Conservation (phyloP, 1,284 basidiomycete genomes). For the Ganoderma sinense region DNA sequence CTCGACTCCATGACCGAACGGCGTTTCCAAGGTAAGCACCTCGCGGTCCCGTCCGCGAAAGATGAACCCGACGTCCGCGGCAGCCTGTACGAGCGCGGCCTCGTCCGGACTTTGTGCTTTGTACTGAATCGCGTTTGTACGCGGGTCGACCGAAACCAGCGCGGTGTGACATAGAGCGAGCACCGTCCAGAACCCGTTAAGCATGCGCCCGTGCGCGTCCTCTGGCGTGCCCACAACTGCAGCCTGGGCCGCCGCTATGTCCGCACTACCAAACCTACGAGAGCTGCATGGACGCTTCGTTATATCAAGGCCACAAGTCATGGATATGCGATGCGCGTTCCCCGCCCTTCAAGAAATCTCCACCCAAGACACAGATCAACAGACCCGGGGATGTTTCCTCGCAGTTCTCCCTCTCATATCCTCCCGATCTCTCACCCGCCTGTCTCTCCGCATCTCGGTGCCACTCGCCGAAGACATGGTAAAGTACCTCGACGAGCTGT, state of each 20-base stretch:
- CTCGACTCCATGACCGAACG: slow-evolving; percentile 67
- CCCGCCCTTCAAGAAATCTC: not conserved
- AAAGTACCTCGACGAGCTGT: not conserved
- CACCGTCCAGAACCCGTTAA: slow-evolving; percentile 94
- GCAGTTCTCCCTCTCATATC: not conserved
- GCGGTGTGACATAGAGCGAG: slow-evolving; percentile 97
- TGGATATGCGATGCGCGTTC: not conserved
- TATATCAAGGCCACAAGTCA: too few species aligned
- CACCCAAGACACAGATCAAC: not conserved
- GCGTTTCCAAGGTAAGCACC: slow-evolving; percentile 83
- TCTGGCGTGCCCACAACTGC: not conserved
- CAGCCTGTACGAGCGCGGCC: slow-evolving; percentile 95
- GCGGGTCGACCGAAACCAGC: slow-evolving; percentile 76
- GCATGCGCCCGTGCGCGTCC: slow-evolving; percentile 35
- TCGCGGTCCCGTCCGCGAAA: slow-evolving; percentile 91
- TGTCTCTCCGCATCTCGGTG: not conserved
- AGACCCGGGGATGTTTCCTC: not conserved
- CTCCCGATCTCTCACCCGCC: not conserved
- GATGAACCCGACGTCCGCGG: slow-evolving; percentile 94
- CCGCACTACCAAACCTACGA: not conserved
- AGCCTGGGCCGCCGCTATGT: not conserved
- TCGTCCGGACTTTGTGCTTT: slow-evolving; percentile 98
- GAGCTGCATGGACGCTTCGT: not conserved
- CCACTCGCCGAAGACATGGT: not conserved
- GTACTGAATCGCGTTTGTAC: slow-evolving; percentile 84